Percentiles rank a stretch among this genome's conserved stretches.
These are phyloP conservation scores for Straminergon stramineum DNA, from an alignment of 225 moss, liverwort and hornwort species.

Conservation along the genomic window DNA sequence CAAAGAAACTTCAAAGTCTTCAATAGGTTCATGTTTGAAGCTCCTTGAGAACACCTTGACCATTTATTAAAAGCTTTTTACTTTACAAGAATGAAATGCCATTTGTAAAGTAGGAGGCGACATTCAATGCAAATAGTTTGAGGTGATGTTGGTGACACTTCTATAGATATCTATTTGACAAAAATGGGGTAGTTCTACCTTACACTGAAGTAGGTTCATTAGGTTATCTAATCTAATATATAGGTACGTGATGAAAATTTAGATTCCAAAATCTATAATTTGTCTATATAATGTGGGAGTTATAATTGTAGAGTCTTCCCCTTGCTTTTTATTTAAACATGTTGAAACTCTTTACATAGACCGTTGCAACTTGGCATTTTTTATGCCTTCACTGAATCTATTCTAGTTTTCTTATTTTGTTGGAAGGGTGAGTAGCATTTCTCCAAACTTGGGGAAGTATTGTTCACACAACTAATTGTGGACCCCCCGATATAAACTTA, in stretches of 20 bases:
- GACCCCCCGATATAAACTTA: neutral
- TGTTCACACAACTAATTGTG: neutral
- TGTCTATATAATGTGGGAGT: fast-evolving
- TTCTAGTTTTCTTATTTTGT: fast-evolving
- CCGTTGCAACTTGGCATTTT: fast-evolving
- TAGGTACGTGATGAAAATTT: neutral
- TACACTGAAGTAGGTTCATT: neutral
- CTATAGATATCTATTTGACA: neutral
- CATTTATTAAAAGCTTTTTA: neutral
- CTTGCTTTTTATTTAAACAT: neutral
- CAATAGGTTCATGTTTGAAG: neutral
- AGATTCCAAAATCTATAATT: neutral
- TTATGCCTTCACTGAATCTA: fast-evolving
- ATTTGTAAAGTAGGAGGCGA: neutral
- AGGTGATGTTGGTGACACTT: neutral
- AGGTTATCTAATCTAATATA: neutral
- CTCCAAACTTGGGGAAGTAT: neutral
- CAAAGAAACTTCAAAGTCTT: neutral
- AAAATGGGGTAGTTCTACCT: neutral
- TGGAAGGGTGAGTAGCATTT: neutral
- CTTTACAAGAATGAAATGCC: neutral
- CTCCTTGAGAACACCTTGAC: fast-evolving
- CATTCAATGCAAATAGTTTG: neutral
- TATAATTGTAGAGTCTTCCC: neutral
- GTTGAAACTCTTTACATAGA: neutral